Evolutionary conservation across 2,329 filamentous ascomycete genomes (phyloP).

Genomic region (Immersiporthe knoxdaviesiana): DNA sequence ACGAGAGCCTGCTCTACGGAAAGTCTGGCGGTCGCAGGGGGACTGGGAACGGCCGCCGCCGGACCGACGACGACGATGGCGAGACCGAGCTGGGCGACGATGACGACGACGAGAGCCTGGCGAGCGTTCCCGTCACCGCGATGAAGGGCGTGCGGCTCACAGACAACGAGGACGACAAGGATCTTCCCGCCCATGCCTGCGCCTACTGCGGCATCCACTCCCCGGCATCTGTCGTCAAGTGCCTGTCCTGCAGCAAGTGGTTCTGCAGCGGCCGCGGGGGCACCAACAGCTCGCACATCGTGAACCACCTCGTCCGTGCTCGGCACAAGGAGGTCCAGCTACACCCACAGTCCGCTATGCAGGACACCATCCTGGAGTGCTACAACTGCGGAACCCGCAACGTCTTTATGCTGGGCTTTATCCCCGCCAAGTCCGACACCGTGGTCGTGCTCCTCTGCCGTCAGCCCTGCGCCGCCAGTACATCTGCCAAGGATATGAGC

Average conservation of each 20-base stretch:
- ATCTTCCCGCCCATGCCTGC: constrained; percentile 93
- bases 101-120: constrained; percentile 70
- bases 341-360: constrained; percentile 88
- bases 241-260: constrained; percentile 94
- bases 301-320: constrained; percentile 96
- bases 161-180: constrained; percentile 75
- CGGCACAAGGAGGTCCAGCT: constrained; percentile 98
- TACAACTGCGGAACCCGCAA: constrained; percentile 99
- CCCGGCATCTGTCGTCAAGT: constrained; percentile 93
- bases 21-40: constrained; percentile 64
- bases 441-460: constrained; percentile 96
- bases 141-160: constrained; percentile 64
- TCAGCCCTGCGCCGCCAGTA: constrained; percentile 91
- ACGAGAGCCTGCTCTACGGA: constrained; percentile 80
- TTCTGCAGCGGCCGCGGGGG: constrained; percentile 98
- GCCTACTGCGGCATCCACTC: constrained; percentile 99
- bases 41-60: constrained; percentile 47
- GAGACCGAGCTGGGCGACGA: constrained; percentile 82
- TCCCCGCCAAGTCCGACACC: constrained; percentile 97
- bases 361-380: constrained; percentile 95
- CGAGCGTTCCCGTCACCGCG: constrained; percentile 79
- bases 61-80: constrained; percentile 87
- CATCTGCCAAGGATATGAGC: constrained; percentile 98
- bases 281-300: constrained; percentile 94
- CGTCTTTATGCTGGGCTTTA: constrained; percentile 95